Evolutionary conservation across 139 green algal species (phyloP), one percentile per base, ranked within the genome.

Genomic region (Closterium sp.): DNA sequence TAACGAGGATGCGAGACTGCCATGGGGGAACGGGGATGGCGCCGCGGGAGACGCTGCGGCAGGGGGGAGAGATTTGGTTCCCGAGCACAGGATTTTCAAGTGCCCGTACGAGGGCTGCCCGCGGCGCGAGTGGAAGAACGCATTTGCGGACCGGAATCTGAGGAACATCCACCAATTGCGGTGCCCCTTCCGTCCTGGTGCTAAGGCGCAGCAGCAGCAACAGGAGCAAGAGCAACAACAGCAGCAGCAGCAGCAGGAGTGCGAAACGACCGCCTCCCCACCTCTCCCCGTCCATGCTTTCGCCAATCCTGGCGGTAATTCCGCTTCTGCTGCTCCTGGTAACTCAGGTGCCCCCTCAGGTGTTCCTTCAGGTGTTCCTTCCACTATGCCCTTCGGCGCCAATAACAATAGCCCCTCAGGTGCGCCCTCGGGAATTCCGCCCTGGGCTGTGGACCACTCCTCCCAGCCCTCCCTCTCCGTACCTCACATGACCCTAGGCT

Each of bases 71-170:
- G 85, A 93, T 30, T 27, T 88, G 85, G 91, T 93, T 87, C 91
- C 91, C 4, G 91, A 94, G 84, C 91, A 94, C 73, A 88, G 88
- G 11, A 93, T 94, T 21, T 94, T 94, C 70, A 93, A 91, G 92
- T 94, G 92, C 87, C 89, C 85, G 17, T 93, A 94, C 30, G 50
- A 91, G 27, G 22, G 84, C 50, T 94, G 92, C 89, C 92, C 92
- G 24, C 38, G 89, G 13, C 92, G 93, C 92, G 79, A 93, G 34
- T 93, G 89, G 92, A 34, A 86, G 19, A 93, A 93, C 70, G 89
- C 89, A 9, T 94, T 94, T 31, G 28, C 89, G 10, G 89, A 92
- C 31, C 88, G 89, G 29, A 86, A 70, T 9, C 4, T 90, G 87
- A 28, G 92, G 30, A 93, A 93, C 89, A 28, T 90, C 89, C 92